phyloP scores from a whole-genome alignment of 805 yeast genomes.

The Myxozyma melibiosi region DNA sequence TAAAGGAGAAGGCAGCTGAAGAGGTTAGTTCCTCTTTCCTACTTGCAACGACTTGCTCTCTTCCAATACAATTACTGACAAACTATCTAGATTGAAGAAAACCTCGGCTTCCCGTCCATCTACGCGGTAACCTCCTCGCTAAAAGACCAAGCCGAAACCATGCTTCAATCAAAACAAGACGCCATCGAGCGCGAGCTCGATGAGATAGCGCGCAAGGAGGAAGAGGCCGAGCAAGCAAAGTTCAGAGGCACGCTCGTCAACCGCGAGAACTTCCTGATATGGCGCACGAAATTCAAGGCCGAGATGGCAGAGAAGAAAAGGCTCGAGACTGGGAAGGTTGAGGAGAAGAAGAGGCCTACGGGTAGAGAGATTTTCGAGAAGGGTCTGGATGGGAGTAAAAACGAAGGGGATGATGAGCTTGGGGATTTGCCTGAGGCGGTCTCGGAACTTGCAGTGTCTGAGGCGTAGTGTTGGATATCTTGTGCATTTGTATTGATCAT shows the following conservation, averaged over 20 bases:
- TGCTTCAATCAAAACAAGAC: constrained; percentile 61
- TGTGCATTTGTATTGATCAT: too few species aligned
- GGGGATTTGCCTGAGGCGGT: constrained; percentile 11
- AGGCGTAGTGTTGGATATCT: too few species aligned
- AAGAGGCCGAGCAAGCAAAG: constrained; percentile 83
- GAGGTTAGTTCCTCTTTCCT: constrained; percentile 12
- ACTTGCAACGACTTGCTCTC: too few species aligned
- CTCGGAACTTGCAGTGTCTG: background rate
- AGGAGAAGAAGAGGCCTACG: constrained; percentile 57
- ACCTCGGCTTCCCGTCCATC: constrained; percentile 88
- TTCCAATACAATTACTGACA: background rate
- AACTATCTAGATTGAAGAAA: constrained; percentile 59
- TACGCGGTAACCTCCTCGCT: constrained; percentile 75
- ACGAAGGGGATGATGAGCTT: constrained; percentile 51
- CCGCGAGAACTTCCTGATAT: constrained; percentile 63
- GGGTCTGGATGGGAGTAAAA: constrained; percentile 78
- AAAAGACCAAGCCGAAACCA: constrained; percentile 77
- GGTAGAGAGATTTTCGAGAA: constrained; percentile 89
- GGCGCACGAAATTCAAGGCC: constrained; percentile 72
- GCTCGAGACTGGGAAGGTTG: constrained; percentile 44
- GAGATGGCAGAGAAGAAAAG: constrained; percentile 65
- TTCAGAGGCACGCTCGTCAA: constrained; percentile 92
- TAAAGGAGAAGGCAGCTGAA: constrained; percentile 37
- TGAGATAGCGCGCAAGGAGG: constrained; percentile 60
- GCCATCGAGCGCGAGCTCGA: constrained; percentile 60